phyloP scores from a whole-genome alignment of 495 filamentous ascomycete genomes.

The Lasiosphaeris hirsuta region DNA sequence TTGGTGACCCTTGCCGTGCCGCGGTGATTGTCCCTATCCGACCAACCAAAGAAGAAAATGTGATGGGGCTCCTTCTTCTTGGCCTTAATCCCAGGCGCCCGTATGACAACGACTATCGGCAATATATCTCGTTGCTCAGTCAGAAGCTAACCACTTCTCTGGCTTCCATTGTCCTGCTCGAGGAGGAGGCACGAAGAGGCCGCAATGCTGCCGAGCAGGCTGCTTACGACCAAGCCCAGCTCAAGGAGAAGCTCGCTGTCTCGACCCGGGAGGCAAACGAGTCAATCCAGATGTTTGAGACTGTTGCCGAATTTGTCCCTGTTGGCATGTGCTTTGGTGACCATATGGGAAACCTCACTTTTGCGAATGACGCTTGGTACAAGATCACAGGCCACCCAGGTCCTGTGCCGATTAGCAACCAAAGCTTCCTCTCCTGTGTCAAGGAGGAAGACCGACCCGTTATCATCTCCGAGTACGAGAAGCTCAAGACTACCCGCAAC shows the following conservation, averaged over 20 bases:
- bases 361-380: constrained; percentile 64
- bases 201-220: constrained; percentile 57
- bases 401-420: constrained; percentile 24
- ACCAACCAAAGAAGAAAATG: constrained; percentile 53
- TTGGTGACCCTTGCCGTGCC: constrained; percentile 53
- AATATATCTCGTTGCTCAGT: constrained; percentile 59
- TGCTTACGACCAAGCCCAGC: constrained; percentile 55
- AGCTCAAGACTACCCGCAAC: constrained; percentile 30
- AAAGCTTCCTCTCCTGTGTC: constrained; percentile 37
- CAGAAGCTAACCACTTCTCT: constrained; percentile 62
- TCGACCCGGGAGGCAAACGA: constrained; percentile 61
- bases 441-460: constrained; percentile 38
- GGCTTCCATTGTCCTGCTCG: constrained; percentile 61
- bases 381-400: constrained; percentile 33
- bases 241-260: constrained; percentile 57
- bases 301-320: constrained; percentile 65
- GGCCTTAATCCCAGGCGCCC: constrained; percentile 62
- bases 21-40: constrained; percentile 61
- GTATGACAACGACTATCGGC: constrained; percentile 64
- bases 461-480: constrained; percentile 32
- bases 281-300: constrained; percentile 61
- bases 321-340: constrained; percentile 67
- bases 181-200: constrained; percentile 60
- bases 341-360: constrained; percentile 54
- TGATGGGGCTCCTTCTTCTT: constrained; percentile 57